Evolutionary conservation across 2,329 filamentous ascomycete species (phyloP).

Genomic region (Colletotrichum acutatum): DNA sequence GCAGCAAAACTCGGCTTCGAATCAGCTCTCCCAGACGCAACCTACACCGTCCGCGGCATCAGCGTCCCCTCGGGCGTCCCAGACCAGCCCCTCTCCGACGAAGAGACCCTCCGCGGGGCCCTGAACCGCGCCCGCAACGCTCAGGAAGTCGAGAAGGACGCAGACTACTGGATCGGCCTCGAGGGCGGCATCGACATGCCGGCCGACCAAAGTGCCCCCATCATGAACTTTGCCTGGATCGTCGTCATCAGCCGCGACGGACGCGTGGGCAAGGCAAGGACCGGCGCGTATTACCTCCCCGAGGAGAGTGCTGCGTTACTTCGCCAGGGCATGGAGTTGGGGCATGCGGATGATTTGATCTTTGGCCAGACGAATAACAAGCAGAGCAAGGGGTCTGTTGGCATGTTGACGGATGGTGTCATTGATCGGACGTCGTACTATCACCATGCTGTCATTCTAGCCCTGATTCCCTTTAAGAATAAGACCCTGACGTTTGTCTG

Average conservation of each 20-base stretch:
- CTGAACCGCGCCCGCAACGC: slow-evolving; percentile 49
- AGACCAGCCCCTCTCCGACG: slow-evolving; percentile 52
- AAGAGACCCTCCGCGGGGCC: slow-evolving; percentile 51
- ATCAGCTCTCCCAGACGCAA: slow-evolving; percentile 1
- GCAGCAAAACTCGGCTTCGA: slow-evolving; percentile 50
- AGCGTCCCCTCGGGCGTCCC: slow-evolving; percentile 51
- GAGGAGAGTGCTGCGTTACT: slow-evolving; percentile 49
- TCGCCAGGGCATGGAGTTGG: slow-evolving; percentile 51
- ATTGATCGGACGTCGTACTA: slow-evolving; percentile 50
- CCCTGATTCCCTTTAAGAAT: slow-evolving; percentile 54
- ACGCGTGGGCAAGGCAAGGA: slow-evolving; percentile 49
- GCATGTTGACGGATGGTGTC: slow-evolving; percentile 51
- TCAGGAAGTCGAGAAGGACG: slow-evolving; percentile 42
- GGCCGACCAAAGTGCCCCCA: slow-evolving; percentile 36
- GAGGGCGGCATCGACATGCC: slow-evolving; percentile 51
- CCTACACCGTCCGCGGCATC: slow-evolving; percentile 42
- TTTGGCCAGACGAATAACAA: slow-evolving; percentile 52
- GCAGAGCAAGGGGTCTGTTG: slow-evolving; percentile 51
- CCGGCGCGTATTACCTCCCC: slow-evolving; percentile 50
- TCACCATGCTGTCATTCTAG: slow-evolving; percentile 51
- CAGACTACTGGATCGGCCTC: slow-evolving; percentile 53
- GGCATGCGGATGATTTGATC: slow-evolving; percentile 51
- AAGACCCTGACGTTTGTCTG: slow-evolving; percentile 43
- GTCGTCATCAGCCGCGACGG: slow-evolving; percentile 44
- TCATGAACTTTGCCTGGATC: slow-evolving; percentile 55